phyloP scores from a whole-genome alignment of 805 yeast species.

The Nematodospora valgi region DNA sequence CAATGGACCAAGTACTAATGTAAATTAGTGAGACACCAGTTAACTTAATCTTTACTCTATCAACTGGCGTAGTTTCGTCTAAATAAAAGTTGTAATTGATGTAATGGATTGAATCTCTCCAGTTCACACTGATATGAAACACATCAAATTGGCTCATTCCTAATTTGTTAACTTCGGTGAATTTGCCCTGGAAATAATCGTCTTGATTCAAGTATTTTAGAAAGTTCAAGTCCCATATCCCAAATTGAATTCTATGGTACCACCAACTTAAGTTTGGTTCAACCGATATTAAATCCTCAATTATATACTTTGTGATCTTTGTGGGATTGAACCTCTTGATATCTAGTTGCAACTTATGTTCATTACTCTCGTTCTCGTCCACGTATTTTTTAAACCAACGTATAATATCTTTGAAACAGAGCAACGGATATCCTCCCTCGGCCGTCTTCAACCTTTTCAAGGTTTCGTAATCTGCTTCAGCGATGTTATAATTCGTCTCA shows the following conservation, averaged over 20 bases:
- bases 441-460: conserved; percentile 28
- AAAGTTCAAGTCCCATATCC: conserved; percentile 39
- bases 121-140: conserved; percentile 32
- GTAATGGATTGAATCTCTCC: conserved; percentile 31
- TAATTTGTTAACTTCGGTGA: conserved; percentile 13
- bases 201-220: conserved; percentile 39
- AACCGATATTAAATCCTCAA: conserved; percentile 27
- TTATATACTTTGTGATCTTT: conserved; percentile 23
- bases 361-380: conserved; percentile 12
- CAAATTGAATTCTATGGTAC: conserved; percentile 36
- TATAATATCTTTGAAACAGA: conserved; percentile 30
- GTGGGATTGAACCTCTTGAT: conserved; percentile 39
- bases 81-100: conserved; percentile 35
- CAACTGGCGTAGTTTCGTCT: conserved; percentile 14
- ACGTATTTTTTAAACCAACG: conserved; percentile 27
- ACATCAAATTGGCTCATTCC: conserved; percentile 30
- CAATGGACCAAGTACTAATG: conserved; percentile 34
- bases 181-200: conserved; percentile 26
- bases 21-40: conserved; percentile 38
- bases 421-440: conserved; percentile 29
- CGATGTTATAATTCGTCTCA: conserved; percentile 32
- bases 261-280: conserved; percentile 33
- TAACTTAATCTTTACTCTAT: conserved; percentile 22
- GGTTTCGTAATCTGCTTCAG: conserved; percentile 25
- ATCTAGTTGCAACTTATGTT: conserved; percentile 34